These are phyloP conservation scores for Caryopteris hybrid DNA, from an alignment of 305 asterid genomes.

Conservation along the genomic window DNA sequence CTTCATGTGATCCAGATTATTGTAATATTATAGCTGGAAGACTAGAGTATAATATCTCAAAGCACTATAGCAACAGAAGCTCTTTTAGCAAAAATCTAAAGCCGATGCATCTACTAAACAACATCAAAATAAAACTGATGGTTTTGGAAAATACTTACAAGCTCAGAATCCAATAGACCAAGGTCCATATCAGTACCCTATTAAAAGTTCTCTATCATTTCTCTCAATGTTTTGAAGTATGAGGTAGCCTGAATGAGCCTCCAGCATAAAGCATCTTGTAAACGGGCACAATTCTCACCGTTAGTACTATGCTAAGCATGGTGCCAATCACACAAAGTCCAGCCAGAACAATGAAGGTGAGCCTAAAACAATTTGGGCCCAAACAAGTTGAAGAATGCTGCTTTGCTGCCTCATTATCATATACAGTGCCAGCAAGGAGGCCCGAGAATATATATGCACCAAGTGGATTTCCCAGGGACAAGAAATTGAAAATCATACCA, in stretches of 20 bases:
- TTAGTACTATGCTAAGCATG: slow-evolving; percentile 45
- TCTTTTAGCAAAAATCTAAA: neutral
- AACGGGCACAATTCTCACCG: slow-evolving; percentile 55
- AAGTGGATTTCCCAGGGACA: slow-evolving; percentile 62
- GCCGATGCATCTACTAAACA: neutral
- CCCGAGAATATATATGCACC: slow-evolving; percentile 70
- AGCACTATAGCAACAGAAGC: neutral
- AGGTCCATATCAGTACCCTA: no score
- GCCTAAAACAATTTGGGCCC: slow-evolving; percentile 62
- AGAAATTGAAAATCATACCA: slow-evolving; percentile 57
- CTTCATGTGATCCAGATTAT: neutral
- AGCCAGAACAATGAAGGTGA: slow-evolving; percentile 57
- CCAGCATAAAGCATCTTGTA: slow-evolving; percentile 69
- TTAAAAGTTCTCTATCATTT: neutral
- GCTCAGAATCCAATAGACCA: no score
- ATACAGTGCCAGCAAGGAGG: slow-evolving; percentile 59
- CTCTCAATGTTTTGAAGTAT: slow-evolving; percentile 32
- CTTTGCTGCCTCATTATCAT: slow-evolving; percentile 61
- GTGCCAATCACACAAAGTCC: slow-evolving; percentile 50
- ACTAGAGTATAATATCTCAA: neutral
- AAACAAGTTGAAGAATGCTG: slow-evolving; percentile 51
- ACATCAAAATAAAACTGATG: neutral
- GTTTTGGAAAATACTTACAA: neutral
- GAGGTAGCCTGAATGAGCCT: slow-evolving; percentile 59
- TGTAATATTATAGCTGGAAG: neutral